phyloP scores from a whole-genome alignment of 106 monocot genomes.

The Agapanthus africanus region DNA sequence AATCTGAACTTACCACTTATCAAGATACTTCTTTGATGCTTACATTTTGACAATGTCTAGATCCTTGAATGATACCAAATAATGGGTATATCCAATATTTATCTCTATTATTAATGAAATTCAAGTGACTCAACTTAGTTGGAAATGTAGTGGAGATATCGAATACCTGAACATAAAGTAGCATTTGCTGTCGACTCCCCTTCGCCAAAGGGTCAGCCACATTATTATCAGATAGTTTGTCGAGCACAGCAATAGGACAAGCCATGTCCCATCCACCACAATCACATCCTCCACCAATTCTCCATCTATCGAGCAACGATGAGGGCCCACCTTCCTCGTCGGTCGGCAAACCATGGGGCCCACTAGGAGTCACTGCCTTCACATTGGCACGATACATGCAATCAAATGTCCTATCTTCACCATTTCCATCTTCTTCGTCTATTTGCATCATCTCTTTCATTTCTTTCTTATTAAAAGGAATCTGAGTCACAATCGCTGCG shows the following conservation, averaged over 20 bases:
- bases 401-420: neutral
- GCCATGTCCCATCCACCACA: constrained; percentile 99
- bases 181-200: constrained; percentile 29
- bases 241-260: constrained; percentile 69
- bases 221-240: constrained; percentile 14
- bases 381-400: constrained; percentile 16
- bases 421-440: neutral
- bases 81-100: neutral
- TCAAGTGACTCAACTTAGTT: neutral
- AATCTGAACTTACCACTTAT: too few species aligned
- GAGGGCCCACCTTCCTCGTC: constrained; percentile 59
- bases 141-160: neutral
- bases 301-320: constrained; percentile 81
- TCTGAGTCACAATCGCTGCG: constrained; percentile 52
- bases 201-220: constrained; percentile 8
- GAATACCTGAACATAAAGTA: constrained; percentile 70
- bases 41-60: too few species aligned
- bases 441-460: constrained; percentile 21
- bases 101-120: neutral
- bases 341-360: constrained; percentile 63
- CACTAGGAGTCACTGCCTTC: constrained; percentile 55
- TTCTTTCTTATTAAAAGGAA: constrained; percentile 46
- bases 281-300: constrained; percentile 79
- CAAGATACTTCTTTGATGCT: too few species aligned
- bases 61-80: too few species aligned